Evolutionary conservation across 2,329 filamentous ascomycete genomes (phyloP).

Genomic region (Hymenoscyphus salicellus): DNA sequence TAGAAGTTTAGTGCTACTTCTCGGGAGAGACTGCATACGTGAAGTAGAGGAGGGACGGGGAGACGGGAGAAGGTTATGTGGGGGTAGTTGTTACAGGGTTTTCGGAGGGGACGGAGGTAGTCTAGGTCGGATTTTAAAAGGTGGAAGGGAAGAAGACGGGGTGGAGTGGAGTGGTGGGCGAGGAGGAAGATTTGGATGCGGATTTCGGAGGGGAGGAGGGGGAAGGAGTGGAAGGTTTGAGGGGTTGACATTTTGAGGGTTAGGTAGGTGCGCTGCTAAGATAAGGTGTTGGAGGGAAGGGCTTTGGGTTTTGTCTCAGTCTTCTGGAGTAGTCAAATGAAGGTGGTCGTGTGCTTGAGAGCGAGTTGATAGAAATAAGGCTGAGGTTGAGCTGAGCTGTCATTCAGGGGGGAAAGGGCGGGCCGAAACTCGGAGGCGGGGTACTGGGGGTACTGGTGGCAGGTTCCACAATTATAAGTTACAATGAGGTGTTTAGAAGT

Average conservation of each 20-base stretch:
- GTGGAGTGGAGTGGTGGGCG: not conserved
- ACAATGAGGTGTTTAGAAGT: too few relatives aligned
- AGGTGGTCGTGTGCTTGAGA: too few relatives aligned
- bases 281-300: not conserved
- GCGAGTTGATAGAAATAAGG: too few relatives aligned
- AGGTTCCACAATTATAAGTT: too few relatives aligned
- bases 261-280: not conserved
- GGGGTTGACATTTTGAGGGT: not conserved
- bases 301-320: too few relatives aligned
- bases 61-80: constrained; percentile 11
- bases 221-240: constrained; percentile 5
- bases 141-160: constrained; percentile 7
- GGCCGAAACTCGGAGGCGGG: too few relatives aligned
- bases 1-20: constrained; percentile 5
- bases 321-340: too few relatives aligned
- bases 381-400: too few relatives aligned
- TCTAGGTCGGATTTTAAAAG: constrained; percentile 19
- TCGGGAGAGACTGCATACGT: constrained; percentile 9
- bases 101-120: constrained; percentile 16
- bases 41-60: constrained; percentile 3
- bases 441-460: too few relatives aligned
- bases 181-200: constrained; percentile 8
- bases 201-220: constrained; percentile 14
- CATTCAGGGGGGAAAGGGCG: too few relatives aligned
- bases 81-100: constrained; percentile 15